Conservation (phyloP, 108 stramenopile species). For the Bacterosira constricta region DNA sequence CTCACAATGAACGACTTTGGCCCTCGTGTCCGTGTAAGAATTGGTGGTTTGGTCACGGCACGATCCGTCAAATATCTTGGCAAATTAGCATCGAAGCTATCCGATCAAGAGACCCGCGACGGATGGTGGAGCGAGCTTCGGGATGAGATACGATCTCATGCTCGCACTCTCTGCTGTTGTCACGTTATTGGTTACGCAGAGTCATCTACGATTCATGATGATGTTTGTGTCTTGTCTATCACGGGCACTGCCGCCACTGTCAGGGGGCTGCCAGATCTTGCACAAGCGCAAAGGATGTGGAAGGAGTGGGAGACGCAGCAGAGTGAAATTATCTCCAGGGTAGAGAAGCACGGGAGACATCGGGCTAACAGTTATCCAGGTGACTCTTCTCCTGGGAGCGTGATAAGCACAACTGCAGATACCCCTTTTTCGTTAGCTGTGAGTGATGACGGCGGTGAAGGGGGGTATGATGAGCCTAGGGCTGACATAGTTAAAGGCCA, state of each 20-base stretch:
- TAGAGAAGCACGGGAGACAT: conserved; percentile 17
- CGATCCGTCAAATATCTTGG: conserved; percentile 95
- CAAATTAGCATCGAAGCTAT: conserved; percentile 80
- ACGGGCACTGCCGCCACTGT: conserved; percentile 96
- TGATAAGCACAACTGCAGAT: conserved; percentile 26
- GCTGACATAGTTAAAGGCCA: conserved; percentile 12
- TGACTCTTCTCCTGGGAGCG: conserved; percentile 46
- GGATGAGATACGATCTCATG: conserved; percentile 95
- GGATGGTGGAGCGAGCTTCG: conserved; percentile 97
- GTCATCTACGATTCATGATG: conserved; percentile 94
- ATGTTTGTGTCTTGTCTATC: conserved; percentile 91
- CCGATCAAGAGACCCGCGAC: conserved; percentile 95
- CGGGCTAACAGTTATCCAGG: conserved; percentile 24
- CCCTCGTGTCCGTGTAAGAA: conserved; percentile 82
- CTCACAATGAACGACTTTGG: conserved; percentile 88
- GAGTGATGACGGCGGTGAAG: conserved; percentile 47
- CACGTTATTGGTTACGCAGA: conserved; percentile 94
- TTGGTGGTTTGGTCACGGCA: conserved; percentile 94
- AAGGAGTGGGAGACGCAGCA: conserved; percentile 50
- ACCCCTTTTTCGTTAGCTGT: conserved; percentile 38
- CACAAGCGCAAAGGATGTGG: conserved; percentile 62
- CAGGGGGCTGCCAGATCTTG: conserved; percentile 75
- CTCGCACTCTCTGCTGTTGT: conserved; percentile 88
- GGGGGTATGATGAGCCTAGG: conserved; percentile 3
- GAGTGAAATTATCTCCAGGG: conserved; percentile 13